Evolutionary conservation across 2,329 filamentous ascomycete species (phyloP).

Genomic region (Aspergillus pseudonomiae): DNA sequence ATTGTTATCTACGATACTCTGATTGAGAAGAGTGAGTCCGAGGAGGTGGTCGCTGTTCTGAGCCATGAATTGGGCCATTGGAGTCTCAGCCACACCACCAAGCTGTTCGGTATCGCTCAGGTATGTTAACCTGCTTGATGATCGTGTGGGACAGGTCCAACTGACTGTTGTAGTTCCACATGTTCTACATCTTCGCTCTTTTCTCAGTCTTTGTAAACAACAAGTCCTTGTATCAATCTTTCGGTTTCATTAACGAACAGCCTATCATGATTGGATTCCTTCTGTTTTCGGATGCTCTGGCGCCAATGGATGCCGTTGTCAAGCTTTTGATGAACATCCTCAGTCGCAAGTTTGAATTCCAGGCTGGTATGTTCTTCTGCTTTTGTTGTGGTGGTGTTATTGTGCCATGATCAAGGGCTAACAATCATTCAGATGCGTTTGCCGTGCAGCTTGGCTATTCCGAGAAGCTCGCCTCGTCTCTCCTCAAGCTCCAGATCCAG

Average conservation of each 20-base stretch:
- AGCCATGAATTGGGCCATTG: slow-evolving; percentile 97
- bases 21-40: slow-evolving; percentile 88
- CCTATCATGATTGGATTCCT: slow-evolving; percentile 98
- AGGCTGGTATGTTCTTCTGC: slow-evolving; percentile 66
- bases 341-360: slow-evolving; percentile 91
- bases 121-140: slow-evolving; percentile 51
- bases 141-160: neutral
- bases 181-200: slow-evolving; percentile 94
- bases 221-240: slow-evolving; percentile 82
- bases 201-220: slow-evolving; percentile 99
- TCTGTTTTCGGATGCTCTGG: slow-evolving; percentile 93
- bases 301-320: slow-evolving; percentile 90
- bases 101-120: slow-evolving; percentile 83
- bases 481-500: slow-evolving; percentile 97
- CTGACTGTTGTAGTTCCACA: slow-evolving; percentile 66
- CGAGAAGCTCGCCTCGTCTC: slow-evolving; percentile 76
- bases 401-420: slow-evolving; percentile 13
- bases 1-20: slow-evolving; percentile 99
- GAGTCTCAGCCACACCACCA: slow-evolving; percentile 93
- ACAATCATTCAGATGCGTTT: slow-evolving; percentile 68
- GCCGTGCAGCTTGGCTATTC: slow-evolving; percentile 83
- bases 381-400: neutral
- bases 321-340: slow-evolving; percentile 96
- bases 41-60: slow-evolving; percentile 92
- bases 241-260: slow-evolving; percentile 80